Percentiles rank a stretch among this genome's conserved stretches.
phyloP scores from a whole-genome alignment of 2,329 filamentous ascomycete genomes.

The Fusarium sp. region DNA sequence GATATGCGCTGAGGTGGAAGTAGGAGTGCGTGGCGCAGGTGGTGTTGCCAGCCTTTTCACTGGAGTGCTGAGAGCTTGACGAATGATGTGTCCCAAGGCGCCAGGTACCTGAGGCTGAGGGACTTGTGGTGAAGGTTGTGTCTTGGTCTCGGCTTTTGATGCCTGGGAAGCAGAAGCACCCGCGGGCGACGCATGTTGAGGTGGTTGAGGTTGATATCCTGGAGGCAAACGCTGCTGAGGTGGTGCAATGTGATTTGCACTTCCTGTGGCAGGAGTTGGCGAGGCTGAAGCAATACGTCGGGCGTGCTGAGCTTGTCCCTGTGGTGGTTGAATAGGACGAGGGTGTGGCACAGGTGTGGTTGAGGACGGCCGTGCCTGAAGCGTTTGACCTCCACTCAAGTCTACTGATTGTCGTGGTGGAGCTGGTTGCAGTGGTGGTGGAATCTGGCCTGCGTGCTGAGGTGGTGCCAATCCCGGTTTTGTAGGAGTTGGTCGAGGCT shows the following conservation, averaged over 20 bases:
- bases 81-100: constrained; percentile 58
- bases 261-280: constrained; percentile 44
- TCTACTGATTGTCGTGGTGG: constrained; percentile 46
- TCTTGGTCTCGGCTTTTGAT: constrained; percentile 48
- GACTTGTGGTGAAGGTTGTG: constrained; percentile 47
- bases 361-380: constrained; percentile 49
- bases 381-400: constrained; percentile 37
- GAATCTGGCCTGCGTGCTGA: constrained; percentile 53
- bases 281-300: constrained; percentile 53
- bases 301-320: constrained; percentile 42
- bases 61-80: constrained; percentile 54
- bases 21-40: constrained; percentile 54
- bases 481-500: constrained; percentile 42
- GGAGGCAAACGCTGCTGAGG: constrained; percentile 54
- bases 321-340: constrained; percentile 51
- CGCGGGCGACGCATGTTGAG: constrained; percentile 48
- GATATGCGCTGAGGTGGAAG: constrained; percentile 48
- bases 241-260: constrained; percentile 37
- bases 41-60: constrained; percentile 50
- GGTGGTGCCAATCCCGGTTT: constrained; percentile 53
- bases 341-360: constrained; percentile 53
- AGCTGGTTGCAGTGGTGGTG: constrained; percentile 53
- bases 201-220: constrained; percentile 47
- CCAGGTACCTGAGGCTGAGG: constrained; percentile 53
- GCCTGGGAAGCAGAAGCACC: constrained; percentile 44